Evolutionary conservation across 1,284 basidiomycete species (phyloP).

Genomic region (Malassezia arunalokei): DNA sequence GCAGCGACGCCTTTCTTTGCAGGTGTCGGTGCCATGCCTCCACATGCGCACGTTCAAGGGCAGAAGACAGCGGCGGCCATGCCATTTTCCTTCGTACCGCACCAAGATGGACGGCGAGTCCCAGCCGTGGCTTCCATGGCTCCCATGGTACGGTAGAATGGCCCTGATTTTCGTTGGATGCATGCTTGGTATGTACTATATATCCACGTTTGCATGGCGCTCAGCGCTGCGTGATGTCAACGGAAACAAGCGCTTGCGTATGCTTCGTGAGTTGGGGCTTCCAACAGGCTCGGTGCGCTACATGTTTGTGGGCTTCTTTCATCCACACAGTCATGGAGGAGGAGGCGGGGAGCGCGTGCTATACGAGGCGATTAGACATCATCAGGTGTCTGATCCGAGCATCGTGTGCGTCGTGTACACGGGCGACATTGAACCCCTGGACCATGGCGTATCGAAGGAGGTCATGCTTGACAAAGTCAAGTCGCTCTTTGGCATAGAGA

Average conservation of each 20-base stretch:
- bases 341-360: slow-evolving; percentile 93
- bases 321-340: slow-evolving; percentile 94
- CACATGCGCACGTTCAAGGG: slow-evolving; percentile 6
- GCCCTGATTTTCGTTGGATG: not conserved
- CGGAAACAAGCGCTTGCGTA: slow-evolving; percentile 1
- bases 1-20: not conserved
- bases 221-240: slow-evolving; percentile 12
- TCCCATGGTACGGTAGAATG: not conserved
- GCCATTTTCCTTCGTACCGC: not conserved
- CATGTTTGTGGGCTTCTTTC: slow-evolving; percentile 62
- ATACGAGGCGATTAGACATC: slow-evolving; percentile 73
- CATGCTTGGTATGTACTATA: not conserved
- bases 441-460: slow-evolving; percentile 53
- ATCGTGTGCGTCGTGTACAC: slow-evolving; percentile 76
- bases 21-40: not conserved
- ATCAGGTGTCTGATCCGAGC: slow-evolving; percentile 62
- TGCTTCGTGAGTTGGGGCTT: not conserved
- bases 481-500: slow-evolving; percentile 65
- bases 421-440: slow-evolving; percentile 49
- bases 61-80: not conserved
- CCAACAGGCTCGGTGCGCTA: not conserved
- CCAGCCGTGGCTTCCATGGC: no score
- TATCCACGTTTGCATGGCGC: slow-evolving; percentile 8
- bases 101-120: no score
- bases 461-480: slow-evolving; percentile 55